Evolutionary conservation across 495 filamentous ascomycete genomes (phyloP), one percentile per base, ranked within the genome.

Genomic region (Lentithecium fluviatile): DNA sequence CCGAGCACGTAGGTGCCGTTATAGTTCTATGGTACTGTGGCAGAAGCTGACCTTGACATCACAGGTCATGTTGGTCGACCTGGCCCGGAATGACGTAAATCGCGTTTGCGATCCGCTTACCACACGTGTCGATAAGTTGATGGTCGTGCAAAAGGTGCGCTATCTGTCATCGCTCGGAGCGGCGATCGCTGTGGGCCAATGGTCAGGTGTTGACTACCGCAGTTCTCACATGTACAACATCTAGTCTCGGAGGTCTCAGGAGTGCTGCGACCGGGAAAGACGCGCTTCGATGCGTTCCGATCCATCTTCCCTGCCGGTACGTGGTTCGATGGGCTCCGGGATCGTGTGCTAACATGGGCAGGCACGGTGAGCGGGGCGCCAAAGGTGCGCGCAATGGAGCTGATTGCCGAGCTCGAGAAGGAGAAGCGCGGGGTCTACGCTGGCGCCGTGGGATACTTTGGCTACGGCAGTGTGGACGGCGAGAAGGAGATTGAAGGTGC

Each of bases 381-480:
- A 24, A 98, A 98, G 78, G 91, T 98, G 25, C 80, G 86, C 29
- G 94, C 94, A 1, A 97, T 98, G 95, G 88, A 96, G 75, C 80
- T 98, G 36, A 97, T 98, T 64, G 91, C 89, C 17, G 95, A 97
- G 72, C 73, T 98, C 29, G 94, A 98, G 78, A 75, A 81, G 47
- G 94, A 98, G 79, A 95, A 95, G 78, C 80, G 94, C 24, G 93
- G 95, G 1, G 86, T 98, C 19, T 98, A 97, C 70, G 94, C 93
- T 34, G 94, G 94, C n/a, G 94, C 95, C 0, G 91, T 97, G 5
- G 94, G 94, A 0, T 97, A 96, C 75, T 93, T 90, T 66, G 89
- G 89, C 8, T 91, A 90, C 60, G 78, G 79, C 40, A 79, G 77
- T 46, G 74, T 87, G 3, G 64, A 63, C 8, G 63, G 73, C 73